Evolutionary conservation across 805 yeast species (phyloP).

Genomic region (Grigorovia jiainica): DNA sequence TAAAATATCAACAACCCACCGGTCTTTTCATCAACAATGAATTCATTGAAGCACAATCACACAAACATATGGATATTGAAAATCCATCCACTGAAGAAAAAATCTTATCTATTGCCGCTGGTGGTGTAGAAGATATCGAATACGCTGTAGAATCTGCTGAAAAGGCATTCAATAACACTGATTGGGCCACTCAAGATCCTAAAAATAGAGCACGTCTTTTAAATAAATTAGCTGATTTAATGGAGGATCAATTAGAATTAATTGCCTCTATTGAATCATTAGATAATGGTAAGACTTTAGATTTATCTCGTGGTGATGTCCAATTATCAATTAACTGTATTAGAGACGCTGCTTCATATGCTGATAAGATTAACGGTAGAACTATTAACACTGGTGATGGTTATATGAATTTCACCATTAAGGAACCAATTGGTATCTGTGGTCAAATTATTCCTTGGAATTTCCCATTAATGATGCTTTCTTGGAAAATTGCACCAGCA

Average conservation of each 20-base stretch:
- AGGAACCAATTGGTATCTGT: slow-evolving; percentile 74
- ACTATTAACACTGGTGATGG: slow-evolving; percentile 52
- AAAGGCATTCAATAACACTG: slow-evolving; percentile 43
- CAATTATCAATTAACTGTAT: slow-evolving; percentile 53
- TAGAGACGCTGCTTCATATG: slow-evolving; percentile 65
- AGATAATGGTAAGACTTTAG: slow-evolving; percentile 70
- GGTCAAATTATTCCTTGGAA: slow-evolving; percentile 84
- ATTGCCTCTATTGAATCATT: slow-evolving; percentile 61
- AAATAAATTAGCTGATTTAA: slow-evolving; percentile 54
- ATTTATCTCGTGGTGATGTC: slow-evolving; percentile 59
- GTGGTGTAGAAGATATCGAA: slow-evolving; percentile 55
- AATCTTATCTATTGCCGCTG: slow-evolving; percentile 49
- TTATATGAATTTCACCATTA: slow-evolving; percentile 56
- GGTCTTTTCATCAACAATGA: slow-evolving; percentile 87
- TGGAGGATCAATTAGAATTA: slow-evolving; percentile 54
- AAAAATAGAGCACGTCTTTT: slow-evolving; percentile 42
- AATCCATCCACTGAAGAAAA: slow-evolving; percentile 57
- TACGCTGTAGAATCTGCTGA: slow-evolving; percentile 60
- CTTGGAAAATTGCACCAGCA: slow-evolving; percentile 77
- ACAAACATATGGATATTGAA: slow-evolving; percentile 45
- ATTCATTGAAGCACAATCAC: slow-evolving; percentile 49
- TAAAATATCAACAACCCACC: slow-evolving; percentile 65
- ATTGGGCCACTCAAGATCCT: slow-evolving; percentile 57
- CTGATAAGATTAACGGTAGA: slow-evolving; percentile 61
- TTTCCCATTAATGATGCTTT: slow-evolving; percentile 70